phyloP scores from a whole-genome alignment of 116 monocot genomes.

The Zostera marina region DNA sequence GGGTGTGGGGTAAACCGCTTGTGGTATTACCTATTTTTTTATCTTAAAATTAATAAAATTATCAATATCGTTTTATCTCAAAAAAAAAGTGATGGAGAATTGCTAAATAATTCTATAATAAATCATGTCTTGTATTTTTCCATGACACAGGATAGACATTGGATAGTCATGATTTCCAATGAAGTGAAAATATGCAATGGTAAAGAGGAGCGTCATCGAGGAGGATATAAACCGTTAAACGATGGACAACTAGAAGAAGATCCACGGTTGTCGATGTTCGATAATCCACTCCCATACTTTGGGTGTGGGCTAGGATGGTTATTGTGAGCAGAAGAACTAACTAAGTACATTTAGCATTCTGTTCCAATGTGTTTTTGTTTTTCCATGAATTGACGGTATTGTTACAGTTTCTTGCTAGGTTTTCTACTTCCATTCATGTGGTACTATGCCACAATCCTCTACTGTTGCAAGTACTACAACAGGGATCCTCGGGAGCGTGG shows the following conservation, averaged over 20 bases:
- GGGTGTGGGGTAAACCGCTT: no score
- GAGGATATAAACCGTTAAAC: constrained; percentile 42
- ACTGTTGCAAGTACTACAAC: constrained; percentile 49
- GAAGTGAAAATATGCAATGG: no score
- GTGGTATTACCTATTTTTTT: no score
- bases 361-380: no score
- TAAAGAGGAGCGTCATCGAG: constrained; percentile 7
- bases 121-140: no score
- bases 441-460: constrained; percentile 55
- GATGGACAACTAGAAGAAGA: constrained; percentile 48
- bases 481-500: constrained; percentile 74
- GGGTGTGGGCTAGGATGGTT: constrained; percentile 98
- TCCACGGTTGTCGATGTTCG: constrained; percentile 42
- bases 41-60: no score
- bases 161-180: neutral
- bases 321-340: constrained; percentile 48
- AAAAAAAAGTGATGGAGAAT: no score
- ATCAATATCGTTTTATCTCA: no score
- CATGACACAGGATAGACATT: no score
- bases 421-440: constrained; percentile 64
- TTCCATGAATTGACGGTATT: no score
- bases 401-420: constrained; percentile 58
- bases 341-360: no score
- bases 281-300: constrained; percentile 65
- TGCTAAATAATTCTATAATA: no score